Evolutionary conservation across 2,329 filamentous ascomycete genomes (phyloP).

Genomic region (Colletotrichum tofieldiae): DNA sequence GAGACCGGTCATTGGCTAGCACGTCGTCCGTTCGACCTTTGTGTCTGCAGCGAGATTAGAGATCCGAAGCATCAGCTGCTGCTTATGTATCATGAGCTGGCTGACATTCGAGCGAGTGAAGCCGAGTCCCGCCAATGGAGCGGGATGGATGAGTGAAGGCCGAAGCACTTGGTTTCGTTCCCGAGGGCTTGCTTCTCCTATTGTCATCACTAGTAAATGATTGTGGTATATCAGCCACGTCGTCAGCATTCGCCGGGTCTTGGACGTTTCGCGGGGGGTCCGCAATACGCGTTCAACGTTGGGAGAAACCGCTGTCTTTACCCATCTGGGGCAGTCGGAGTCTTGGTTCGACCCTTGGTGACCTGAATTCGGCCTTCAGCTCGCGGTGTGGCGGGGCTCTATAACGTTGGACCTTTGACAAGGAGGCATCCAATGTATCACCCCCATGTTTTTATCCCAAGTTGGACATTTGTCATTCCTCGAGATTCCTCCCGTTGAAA

Average conservation of each 20-base stretch:
- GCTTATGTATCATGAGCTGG: too few relatives aligned
- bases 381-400: too few relatives aligned
- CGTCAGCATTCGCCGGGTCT: not conserved
- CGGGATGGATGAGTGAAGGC: not conserved
- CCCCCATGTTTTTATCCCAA: too few relatives aligned
- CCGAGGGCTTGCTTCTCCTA: not conserved
- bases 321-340: not conserved
- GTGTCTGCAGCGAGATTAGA: too few relatives aligned
- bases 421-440: too few relatives aligned
- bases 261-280: not conserved
- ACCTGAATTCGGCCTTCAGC: not conserved
- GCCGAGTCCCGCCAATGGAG: not conserved
- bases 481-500: not conserved
- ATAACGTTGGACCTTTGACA: too few relatives aligned
- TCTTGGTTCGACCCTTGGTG: not conserved
- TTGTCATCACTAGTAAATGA: not conserved
- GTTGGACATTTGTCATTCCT: too few relatives aligned
- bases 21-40: too few relatives aligned
- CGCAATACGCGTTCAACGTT: not conserved
- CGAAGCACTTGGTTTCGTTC: not conserved
- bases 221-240: not conserved
- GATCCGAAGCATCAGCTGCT: too few relatives aligned
- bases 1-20: too few relatives aligned
- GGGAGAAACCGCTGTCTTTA: not conserved
- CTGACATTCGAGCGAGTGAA: not conserved